A percentile compares a stretch with the other conserved stretches of the same genome.
phyloP scores from a whole-genome alignment of 2,329 filamentous ascomycete species.

The Ceratocystis smalleyi region DNA sequence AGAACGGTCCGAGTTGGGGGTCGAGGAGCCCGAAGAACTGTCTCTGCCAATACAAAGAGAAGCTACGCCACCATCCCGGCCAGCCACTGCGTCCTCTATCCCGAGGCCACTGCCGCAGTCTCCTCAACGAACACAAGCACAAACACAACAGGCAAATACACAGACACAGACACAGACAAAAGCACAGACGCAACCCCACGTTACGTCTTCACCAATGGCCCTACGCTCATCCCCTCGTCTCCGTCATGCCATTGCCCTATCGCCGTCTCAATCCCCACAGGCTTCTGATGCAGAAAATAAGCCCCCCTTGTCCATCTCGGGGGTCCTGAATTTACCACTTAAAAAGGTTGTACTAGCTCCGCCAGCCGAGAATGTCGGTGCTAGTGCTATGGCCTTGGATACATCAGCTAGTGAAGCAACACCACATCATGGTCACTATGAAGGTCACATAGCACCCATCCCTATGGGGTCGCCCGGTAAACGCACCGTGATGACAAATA shows the following conservation, averaged over 20 bases:
- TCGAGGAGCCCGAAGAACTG: conserved; percentile 16
- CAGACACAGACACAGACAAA: conserved; percentile 10
- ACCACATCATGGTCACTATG: not conserved
- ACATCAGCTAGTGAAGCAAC: not conserved
- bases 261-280: conserved; percentile 54
- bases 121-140: conserved; percentile 12
- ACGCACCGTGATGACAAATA: conserved; percentile 20
- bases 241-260: conserved; percentile 35
- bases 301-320: conserved; percentile 50
- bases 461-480: conserved; percentile 9
- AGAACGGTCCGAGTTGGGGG: conserved; percentile 14
- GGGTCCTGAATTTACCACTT: not conserved
- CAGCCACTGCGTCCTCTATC: conserved; percentile 21
- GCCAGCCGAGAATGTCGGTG: not conserved
- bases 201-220: conserved; percentile 30
- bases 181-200: conserved; percentile 11
- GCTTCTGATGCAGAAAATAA: conserved; percentile 70
- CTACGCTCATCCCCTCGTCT: conserved; percentile 31
- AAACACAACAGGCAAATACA: conserved; percentile 6
- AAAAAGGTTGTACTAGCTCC: conserved; percentile 10
- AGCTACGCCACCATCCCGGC: conserved; percentile 20
- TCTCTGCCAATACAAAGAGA: conserved; percentile 1
- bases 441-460: no score
- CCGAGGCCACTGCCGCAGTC: not conserved
- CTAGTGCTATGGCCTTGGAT: not conserved